These are phyloP conservation scores for Corynespora cassiicola DNA, from an alignment of 2,329 filamentous ascomycete species.

Conservation along the genomic window DNA sequence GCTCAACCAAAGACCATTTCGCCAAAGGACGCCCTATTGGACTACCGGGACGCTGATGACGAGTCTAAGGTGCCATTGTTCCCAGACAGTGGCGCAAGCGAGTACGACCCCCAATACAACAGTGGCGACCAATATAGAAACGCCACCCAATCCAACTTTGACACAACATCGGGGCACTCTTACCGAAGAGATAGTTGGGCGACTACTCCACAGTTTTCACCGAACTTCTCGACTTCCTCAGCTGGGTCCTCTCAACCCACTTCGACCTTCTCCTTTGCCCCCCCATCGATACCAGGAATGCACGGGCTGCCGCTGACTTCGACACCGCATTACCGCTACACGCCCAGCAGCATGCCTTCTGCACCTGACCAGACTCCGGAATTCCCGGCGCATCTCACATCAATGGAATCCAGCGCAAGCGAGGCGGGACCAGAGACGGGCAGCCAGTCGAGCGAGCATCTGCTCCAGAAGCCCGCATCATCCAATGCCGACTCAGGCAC, in stretches of 20 bases:
- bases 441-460: constrained; percentile 48
- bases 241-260: constrained; percentile 34
- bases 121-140: constrained; percentile 48
- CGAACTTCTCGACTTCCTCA: constrained; percentile 39
- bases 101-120: constrained; percentile 56
- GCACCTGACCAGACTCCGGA: constrained; percentile 56
- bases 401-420: constrained; percentile 67
- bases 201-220: constrained; percentile 41
- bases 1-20: constrained; percentile 81
- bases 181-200: constrained; percentile 44
- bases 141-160: constrained; percentile 43
- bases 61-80: constrained; percentile 77
- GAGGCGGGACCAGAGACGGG: constrained; percentile 55
- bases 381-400: constrained; percentile 65
- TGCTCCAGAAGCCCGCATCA: constrained; percentile 62
- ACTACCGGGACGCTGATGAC: constrained; percentile 79
- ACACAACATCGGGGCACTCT: constrained; percentile 41
- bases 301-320: constrained; percentile 38
- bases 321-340: constrained; percentile 43
- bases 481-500: constrained; percentile 81
- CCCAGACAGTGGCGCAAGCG: constrained; percentile 63
- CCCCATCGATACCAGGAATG: constrained; percentile 47
- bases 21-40: constrained; percentile 87
- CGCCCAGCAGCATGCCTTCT: constrained; percentile 35
- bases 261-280: constrained; percentile 55